These are phyloP conservation scores for Termitomyces sp. DNA, from an alignment of 768 basidiomycete species.

Conservation along the genomic window DNA sequence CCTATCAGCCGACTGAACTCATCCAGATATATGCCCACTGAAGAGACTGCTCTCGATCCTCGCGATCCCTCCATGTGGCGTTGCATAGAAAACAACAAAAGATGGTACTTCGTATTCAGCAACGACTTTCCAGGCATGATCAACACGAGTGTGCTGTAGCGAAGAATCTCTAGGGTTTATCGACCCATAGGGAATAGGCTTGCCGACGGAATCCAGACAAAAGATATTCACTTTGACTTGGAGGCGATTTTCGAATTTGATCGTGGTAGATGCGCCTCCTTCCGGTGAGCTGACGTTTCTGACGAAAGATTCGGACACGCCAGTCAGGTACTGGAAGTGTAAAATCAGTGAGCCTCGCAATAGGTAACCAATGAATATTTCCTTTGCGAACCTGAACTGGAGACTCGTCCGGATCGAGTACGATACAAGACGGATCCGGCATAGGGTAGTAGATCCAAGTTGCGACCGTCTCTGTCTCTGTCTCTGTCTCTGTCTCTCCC, in stretches of 20 bases:
- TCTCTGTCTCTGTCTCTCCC: not conserved
- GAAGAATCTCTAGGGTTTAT: constrained; percentile 3
- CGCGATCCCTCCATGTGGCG: not conserved
- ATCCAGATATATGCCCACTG: not conserved
- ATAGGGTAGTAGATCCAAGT: constrained; percentile 4
- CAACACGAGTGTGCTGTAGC: constrained; percentile 10
- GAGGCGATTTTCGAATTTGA: constrained; percentile 14
- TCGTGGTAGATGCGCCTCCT: constrained; percentile 3
- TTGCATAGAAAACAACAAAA: constrained; percentile 5
- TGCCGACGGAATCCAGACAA: constrained; percentile 4
- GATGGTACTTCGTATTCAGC: not conserved
- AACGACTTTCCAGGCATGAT: constrained; percentile 7
- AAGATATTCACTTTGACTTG: constrained; percentile 6
- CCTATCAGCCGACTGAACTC: not conserved
- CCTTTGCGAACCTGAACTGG: not conserved
- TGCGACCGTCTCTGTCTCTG: too few relatives aligned
- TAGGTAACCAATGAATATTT: not conserved
- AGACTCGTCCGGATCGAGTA: constrained; percentile 1
- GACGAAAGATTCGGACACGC: not conserved
- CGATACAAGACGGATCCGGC: not conserved
- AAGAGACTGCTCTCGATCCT: not conserved
- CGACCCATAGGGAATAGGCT: not conserved
- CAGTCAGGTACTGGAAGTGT: not conserved
- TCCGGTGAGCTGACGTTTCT: not conserved
- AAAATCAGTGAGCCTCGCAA: not conserved